These are phyloP conservation scores for Hypoxylon sp. DNA, from an alignment of 2,329 filamentous ascomycete species.

Conservation along the genomic window DNA sequence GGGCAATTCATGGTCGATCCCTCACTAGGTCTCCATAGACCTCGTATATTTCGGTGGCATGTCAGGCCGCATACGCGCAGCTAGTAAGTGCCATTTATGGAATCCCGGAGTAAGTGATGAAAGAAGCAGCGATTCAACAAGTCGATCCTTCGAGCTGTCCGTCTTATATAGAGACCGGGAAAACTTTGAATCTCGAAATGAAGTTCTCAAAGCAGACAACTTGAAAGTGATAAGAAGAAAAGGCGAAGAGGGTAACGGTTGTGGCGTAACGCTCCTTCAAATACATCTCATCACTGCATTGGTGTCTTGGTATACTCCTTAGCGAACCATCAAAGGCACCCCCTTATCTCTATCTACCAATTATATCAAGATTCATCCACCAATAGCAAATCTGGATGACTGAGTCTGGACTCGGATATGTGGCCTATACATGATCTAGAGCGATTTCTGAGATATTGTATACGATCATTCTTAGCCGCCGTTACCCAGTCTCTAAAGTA, in stretches of 20 bases:
- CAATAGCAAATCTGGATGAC: neutral
- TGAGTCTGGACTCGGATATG: neutral
- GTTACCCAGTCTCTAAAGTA: too few relatives aligned
- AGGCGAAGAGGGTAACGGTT: neutral
- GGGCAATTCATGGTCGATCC: neutral
- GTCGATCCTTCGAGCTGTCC: too few relatives aligned
- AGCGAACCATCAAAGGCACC: neutral
- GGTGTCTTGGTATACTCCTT: slow-evolving; percentile 9
- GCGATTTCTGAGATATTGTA: neutral
- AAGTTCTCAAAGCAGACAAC: neutral
- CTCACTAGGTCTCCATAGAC: neutral
- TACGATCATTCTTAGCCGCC: too few relatives aligned
- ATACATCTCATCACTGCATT: slow-evolving; percentile 8
- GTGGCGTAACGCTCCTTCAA: neutral
- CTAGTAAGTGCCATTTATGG: neutral
- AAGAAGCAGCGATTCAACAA: neutral
- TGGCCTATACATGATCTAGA: neutral
- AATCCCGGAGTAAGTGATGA: neutral
- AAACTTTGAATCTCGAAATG: neutral
- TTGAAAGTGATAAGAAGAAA: neutral
- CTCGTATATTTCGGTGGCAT: neutral
- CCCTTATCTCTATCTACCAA: neutral
- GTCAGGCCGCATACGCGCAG: too few relatives aligned
- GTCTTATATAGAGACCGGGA: too few relatives aligned
- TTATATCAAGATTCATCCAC: neutral